Conservation (phyloP, 2,329 filamentous ascomycete species). For the Sporothrix luriei region DNA sequence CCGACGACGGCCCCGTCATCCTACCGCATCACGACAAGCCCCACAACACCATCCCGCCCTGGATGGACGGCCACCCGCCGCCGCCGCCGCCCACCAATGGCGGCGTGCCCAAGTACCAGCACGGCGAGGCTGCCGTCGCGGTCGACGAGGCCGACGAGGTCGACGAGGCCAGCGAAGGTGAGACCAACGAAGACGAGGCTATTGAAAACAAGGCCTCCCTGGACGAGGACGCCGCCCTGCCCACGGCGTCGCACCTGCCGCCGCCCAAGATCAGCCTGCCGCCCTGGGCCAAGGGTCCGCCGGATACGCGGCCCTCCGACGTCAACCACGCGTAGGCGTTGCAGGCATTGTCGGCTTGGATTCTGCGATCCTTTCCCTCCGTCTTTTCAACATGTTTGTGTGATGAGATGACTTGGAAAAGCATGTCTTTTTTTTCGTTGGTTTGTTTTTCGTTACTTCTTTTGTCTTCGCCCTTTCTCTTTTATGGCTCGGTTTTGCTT, state of each 20-base stretch:
- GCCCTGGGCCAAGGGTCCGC: background rate
- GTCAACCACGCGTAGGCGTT: background rate
- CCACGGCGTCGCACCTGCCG: background rate
- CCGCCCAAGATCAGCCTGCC: background rate
- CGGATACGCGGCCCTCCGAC: background rate
- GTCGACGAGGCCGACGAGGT: background rate
- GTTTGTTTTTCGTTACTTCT: too few relatives aligned
- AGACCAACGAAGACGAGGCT: background rate
- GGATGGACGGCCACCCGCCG: background rate
- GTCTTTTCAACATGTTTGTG: background rate
- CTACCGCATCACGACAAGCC: background rate
- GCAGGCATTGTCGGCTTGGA: too few relatives aligned
- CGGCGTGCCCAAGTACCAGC: background rate
- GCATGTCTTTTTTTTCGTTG: background rate
- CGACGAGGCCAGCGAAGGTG: background rate
- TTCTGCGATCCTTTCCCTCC: background rate
- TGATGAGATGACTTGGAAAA: background rate
- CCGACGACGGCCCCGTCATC: background rate
- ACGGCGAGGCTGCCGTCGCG: too few relatives aligned
- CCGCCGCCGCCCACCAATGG: background rate
- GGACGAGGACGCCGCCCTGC: background rate
- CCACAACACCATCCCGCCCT: background rate
- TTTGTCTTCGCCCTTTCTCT: too few relatives aligned
- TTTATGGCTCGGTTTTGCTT: too few relatives aligned
- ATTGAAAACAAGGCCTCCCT: too few relatives aligned